A percentile compares a stretch with the other conserved stretches of the same genome.
Conservation (phyloP, 352 stramenopile genomes). For the Phytophthora brassicae region DNA sequence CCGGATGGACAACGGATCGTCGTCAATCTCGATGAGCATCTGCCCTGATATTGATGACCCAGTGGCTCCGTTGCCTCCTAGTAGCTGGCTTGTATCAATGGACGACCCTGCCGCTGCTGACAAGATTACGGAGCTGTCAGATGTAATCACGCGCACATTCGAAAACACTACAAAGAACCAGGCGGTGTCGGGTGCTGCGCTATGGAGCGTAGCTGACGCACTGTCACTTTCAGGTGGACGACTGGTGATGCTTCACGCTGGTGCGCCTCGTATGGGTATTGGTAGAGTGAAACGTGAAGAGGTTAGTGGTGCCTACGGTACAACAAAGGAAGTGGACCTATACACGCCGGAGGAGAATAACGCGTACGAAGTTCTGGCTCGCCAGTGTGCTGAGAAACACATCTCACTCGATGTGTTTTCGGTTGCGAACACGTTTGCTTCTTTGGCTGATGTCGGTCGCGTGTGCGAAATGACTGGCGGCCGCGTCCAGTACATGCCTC, state of each 20-base stretch:
- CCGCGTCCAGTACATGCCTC: conserved; percentile 83
- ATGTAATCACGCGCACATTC: conserved; percentile 74
- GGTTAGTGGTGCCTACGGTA: conserved; percentile 77
- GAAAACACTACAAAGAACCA: conserved; percentile 77
- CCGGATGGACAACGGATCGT: conserved; percentile 62
- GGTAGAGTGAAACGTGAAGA: conserved; percentile 82
- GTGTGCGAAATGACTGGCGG: conserved; percentile 86
- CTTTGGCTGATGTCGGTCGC: conserved; percentile 76
- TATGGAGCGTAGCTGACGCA: conserved; percentile 80
- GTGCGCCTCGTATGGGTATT: conserved; percentile 71
- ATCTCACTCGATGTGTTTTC: conserved; percentile 88
- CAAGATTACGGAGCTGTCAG: conserved; percentile 66
- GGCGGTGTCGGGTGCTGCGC: conserved; percentile 67
- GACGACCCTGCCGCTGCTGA: conserved; percentile 70
- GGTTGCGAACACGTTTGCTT: conserved; percentile 83
- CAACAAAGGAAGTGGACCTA: conserved; percentile 83
- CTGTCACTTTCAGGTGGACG: conserved; percentile 61
- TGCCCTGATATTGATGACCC: conserved; percentile 84
- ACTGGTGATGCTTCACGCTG: conserved; percentile 75
- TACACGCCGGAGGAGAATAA: conserved; percentile 77
- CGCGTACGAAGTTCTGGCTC: conserved; percentile 66
- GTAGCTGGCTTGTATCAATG: conserved; percentile 84
- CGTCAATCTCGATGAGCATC: conserved; percentile 73
- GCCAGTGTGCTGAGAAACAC: conserved; percentile 71
- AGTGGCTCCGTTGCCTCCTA: conserved; percentile 64